These are phyloP conservation scores for Pharus latifolius DNA, from an alignment of 176 grass and related monocot species.

Conservation along the genomic window DNA sequence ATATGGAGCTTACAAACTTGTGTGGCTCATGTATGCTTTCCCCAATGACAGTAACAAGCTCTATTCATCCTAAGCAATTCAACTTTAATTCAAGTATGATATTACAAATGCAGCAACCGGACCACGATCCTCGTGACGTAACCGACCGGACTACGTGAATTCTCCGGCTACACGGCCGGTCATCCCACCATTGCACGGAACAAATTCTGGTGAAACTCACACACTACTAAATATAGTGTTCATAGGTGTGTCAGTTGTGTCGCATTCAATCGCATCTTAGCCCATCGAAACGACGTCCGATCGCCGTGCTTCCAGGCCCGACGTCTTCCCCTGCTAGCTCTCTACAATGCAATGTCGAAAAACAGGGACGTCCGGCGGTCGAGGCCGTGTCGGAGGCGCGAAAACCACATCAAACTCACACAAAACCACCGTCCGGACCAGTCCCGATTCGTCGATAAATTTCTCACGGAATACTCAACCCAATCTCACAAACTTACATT, in stretches of 20 bases:
- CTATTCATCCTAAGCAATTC: neutral
- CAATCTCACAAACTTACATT: neutral
- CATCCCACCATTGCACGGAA: neutral
- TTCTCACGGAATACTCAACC: neutral
- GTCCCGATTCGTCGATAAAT: conserved; percentile 10
- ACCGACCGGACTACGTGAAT: neutral
- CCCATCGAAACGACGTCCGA: neutral
- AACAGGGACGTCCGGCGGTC: neutral
- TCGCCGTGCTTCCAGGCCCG: neutral
- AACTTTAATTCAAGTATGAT: fast-evolving
- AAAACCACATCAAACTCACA: conserved; percentile 60
- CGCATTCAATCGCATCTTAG: neutral
- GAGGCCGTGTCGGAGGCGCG: conserved; percentile 9
- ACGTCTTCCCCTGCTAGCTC: neutral
- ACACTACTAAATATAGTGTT: neutral
- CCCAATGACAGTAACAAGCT: neutral
- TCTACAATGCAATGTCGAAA: neutral
- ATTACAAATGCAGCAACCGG: conserved; percentile 20
- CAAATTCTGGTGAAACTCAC: conserved; percentile 1
- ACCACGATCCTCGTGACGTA: neutral
- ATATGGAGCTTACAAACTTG: neutral
- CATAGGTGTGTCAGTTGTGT: conserved; percentile 34
- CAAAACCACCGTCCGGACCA: conserved; percentile 39
- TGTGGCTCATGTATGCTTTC: neutral
- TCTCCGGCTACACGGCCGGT: conserved; percentile 18